Conservation (phyloP, 2,329 filamentous ascomycete genomes). For the Exophiala phaeomuriformis region DNA sequence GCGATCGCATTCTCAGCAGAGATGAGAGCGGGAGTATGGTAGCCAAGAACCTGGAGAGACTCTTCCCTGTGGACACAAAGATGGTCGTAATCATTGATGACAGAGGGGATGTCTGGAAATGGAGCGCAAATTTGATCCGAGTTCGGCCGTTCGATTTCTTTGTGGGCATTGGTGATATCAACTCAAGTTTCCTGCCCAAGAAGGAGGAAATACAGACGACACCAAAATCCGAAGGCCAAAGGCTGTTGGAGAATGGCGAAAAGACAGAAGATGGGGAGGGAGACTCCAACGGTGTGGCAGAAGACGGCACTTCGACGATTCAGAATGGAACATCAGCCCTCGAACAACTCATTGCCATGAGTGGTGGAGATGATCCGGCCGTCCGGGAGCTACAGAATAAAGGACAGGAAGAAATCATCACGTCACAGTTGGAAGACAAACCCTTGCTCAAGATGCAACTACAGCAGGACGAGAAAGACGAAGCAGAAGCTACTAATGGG, state of each 20-base stretch:
- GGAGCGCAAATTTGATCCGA: slow-evolving; percentile 87
- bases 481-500: slow-evolving; percentile 46
- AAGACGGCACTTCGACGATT: slow-evolving; percentile 20
- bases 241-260: slow-evolving; percentile 25
- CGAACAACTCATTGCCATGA: slow-evolving; percentile 72
- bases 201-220: slow-evolving; percentile 47
- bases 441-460: slow-evolving; percentile 90
- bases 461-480: slow-evolving; percentile 76
- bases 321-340: slow-evolving; percentile 41
- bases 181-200: slow-evolving; percentile 92
- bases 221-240: slow-evolving; percentile 36
- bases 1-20: slow-evolving; percentile 87
- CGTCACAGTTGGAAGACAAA: slow-evolving; percentile 80
- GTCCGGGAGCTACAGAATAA: slow-evolving; percentile 68
- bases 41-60: slow-evolving; percentile 77
- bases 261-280: slow-evolving; percentile 4
- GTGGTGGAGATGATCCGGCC: slow-evolving; percentile 59
- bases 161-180: slow-evolving; percentile 96
- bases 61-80: slow-evolving; percentile 94
- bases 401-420: slow-evolving; percentile 78
- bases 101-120: slow-evolving; percentile 91
- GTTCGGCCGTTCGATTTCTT: slow-evolving; percentile 97
- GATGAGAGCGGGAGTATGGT: slow-evolving; percentile 94
- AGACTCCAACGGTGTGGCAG: slow-evolving; percentile 15
- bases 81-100: slow-evolving; percentile 99